Evolutionary conservation across 352 stramenopile genomes (phyloP), one percentile per base, ranked within the genome.

Genomic region (Pythium dissotocum): DNA sequence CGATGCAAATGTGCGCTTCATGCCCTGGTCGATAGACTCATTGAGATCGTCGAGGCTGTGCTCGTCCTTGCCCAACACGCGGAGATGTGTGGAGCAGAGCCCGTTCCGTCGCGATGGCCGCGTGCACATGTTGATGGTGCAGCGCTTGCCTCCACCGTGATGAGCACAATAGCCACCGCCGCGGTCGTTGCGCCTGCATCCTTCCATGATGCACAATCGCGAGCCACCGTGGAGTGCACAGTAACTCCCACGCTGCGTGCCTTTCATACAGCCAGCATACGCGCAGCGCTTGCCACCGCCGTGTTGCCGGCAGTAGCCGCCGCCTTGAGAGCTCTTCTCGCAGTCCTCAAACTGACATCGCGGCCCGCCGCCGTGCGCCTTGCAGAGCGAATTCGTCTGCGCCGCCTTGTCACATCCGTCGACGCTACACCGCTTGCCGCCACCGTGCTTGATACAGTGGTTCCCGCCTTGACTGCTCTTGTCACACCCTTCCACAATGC

Each of bases 401-500:
- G 73, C 66, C 14, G 86, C 88, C 72, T 93, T 94, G 66, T 88
- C 75, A 46, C 89, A 97, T 2, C 86, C 86, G 10, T 90, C 73
- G 67, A 88, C 65, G 62, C 82, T 83, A 70, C 89, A 97, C 42
- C 87, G 85, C 71, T 93, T 93, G 62, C 89, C 89, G 32, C 89
- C 89, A 26, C 89, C 89, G 65, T 97, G 89, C 60, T 88, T 87
- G 59, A 94, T 94, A 77, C 89, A 97, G 35, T 95, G 71, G 59
- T 93, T 90, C 52, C 85, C 82, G 26, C 89, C 87, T 71, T 94
- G 86, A 21, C 77, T 89, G 77, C 85, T 94, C 80, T 93, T 92
- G 65, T 92, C 79, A 55, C 89, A 97, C 0, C 85, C 86, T 6
- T 86, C 77, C 0, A 94, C 77, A 18, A 77, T 72, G 59, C 89